These are phyloP conservation scores for Penicillium coprophilum DNA, from an alignment of 495 filamentous ascomycete genomes.

Conservation along the genomic window DNA sequence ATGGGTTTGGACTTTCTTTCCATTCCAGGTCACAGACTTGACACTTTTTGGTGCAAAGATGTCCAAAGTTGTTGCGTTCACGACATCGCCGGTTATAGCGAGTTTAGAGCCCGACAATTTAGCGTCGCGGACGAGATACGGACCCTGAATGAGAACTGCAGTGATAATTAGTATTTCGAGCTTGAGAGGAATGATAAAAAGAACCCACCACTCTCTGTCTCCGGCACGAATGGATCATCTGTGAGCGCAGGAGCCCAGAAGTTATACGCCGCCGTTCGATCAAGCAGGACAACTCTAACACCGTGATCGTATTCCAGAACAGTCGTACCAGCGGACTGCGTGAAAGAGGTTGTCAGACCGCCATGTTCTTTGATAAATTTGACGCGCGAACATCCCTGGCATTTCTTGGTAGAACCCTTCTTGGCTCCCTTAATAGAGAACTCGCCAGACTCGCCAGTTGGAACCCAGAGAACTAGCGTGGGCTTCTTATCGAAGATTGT, in stretches of 20 bases:
- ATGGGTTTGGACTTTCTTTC: conserved; percentile 34
- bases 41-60: conserved; percentile 55
- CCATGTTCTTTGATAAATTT: conserved; percentile 35
- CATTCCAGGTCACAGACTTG: conserved; percentile 58
- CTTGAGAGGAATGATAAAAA: neutral
- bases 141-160: conserved; percentile 56
- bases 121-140: conserved; percentile 67
- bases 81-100: conserved; percentile 62
- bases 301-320: conserved; percentile 45
- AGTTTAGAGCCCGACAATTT: conserved; percentile 47
- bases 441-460: conserved; percentile 54
- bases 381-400: conserved; percentile 37
- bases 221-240: conserved; percentile 48
- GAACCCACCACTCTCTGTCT: conserved; percentile 43
- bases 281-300: conserved; percentile 49
- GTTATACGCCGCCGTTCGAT: conserved; percentile 51
- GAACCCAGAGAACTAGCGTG: conserved; percentile 54
- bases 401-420: conserved; percentile 33
- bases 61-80: conserved; percentile 59
- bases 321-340: conserved; percentile 46
- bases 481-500: conserved; percentile 47
- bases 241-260: conserved; percentile 58
- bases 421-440: conserved; percentile 51
- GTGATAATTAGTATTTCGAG: neutral
- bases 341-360: conserved; percentile 41